phyloP scores from a whole-genome alignment of 2,329 filamentous ascomycete genomes.

The Cladosporium sp. region DNA sequence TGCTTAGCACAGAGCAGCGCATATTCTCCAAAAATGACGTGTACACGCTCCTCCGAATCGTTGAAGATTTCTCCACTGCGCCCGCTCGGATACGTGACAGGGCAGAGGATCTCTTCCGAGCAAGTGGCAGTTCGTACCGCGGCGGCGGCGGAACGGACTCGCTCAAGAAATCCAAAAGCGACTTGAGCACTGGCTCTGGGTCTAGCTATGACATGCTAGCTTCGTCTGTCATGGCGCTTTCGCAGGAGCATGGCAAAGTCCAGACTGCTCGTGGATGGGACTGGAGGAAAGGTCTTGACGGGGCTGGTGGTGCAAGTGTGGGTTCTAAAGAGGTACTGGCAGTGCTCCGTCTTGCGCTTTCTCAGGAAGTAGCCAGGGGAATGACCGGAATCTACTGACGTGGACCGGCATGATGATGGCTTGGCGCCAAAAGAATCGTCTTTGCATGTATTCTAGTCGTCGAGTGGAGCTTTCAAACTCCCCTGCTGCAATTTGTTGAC shows the following conservation, averaged over 20 bases:
- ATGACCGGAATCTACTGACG: conserved; percentile 40
- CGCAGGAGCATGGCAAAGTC: conserved; percentile 19
- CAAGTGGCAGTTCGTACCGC: conserved; percentile 20
- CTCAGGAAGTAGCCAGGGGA: conserved; percentile 63
- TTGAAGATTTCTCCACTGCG: conserved; percentile 26
- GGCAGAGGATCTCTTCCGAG: conserved; percentile 23
- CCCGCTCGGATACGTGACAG: conserved; percentile 23
- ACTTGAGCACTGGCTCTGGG: conserved; percentile 17
- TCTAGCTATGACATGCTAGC: conserved; percentile 27
- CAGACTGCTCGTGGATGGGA: conserved; percentile 53
- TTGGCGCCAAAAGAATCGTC: too few species aligned
- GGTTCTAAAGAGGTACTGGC: conserved; percentile 63
- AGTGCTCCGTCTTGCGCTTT: conserved; percentile 65
- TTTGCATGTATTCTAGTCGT: too few species aligned
- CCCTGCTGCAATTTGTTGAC: too few species aligned
- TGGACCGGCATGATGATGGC: neutral
- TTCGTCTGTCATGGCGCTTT: conserved; percentile 23
- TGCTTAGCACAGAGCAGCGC: conserved; percentile 51
- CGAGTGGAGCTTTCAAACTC: too few species aligned
- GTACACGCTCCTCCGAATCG: conserved; percentile 22
- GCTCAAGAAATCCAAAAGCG: conserved; percentile 16
- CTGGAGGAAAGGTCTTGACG: conserved; percentile 51
- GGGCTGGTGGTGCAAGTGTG: conserved; percentile 50
- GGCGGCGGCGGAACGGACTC: conserved; percentile 1
- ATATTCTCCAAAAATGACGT: conserved; percentile 24